Evolutionary conservation across 2,329 filamentous ascomycete species (phyloP), one percentile per base, ranked within the genome.

Genomic region (Phialocephala subalpina): DNA sequence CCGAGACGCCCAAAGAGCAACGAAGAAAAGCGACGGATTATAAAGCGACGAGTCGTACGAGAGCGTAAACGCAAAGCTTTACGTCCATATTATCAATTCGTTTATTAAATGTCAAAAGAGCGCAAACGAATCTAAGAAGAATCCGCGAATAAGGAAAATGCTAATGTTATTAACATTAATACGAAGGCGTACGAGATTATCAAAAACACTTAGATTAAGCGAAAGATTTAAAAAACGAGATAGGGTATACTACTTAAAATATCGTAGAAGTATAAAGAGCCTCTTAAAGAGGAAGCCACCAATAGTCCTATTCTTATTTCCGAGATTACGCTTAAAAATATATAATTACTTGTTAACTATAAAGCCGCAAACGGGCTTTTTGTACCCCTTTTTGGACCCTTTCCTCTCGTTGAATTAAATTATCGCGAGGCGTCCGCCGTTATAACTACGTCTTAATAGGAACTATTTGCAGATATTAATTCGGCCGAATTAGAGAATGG

Each of bases 211-310:
- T 76, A 72, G 76, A 71, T 67, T 36, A 70, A 72, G 62, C 67
- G 71, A 69, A 62, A 67, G 45, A 75, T 76, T 67, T 77, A 71
- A 73, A 73, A 76, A 53, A 36, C 55, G 59, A 71, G 65, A 69
- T 76, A 73, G 75, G 71, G 72, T 70, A 66, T 72, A 66, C 66
- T 76, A 63, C 75, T 72, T 67, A 73, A 74, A 55, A 75, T 76
- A 71, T 73, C 70, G 62, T 77, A 72, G 73, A 76, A 74, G 70
- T 71, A 75, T 72, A 72, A 76, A 73, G 55, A 72, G 63, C 72
- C 70, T 60, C 60, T 65, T 20, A 68, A 71, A 52, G 62, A 70
- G 60, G 61, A 64, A 57, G 60, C 53, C 36, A 42, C 52, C 47
- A 52, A 67, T 42, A 59, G 45, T 67, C 60, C 64, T 68, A 40